Evolutionary conservation across 768 basidiomycete genomes (phyloP), one percentile per base, ranked within the genome.

Genomic region (Cubamyces sp.): DNA sequence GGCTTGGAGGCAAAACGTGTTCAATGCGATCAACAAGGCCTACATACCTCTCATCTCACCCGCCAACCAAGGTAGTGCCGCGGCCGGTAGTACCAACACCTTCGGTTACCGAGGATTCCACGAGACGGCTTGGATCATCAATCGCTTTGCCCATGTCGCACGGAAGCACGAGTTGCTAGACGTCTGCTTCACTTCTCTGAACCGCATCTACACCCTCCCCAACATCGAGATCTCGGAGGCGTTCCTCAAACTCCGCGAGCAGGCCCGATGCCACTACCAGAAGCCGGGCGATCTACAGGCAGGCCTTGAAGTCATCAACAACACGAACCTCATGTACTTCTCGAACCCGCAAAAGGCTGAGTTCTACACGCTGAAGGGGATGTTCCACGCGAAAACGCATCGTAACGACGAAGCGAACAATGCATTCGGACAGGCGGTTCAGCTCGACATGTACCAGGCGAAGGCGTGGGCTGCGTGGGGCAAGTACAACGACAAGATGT

Each of bases 201-300:
- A 91, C 74, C 98, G 95, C 77, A 99, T 99, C 66, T 99, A 99
- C 75, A 96, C 94, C 0, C 81, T 99, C 19, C 97, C 97, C 21
- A 99, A 99, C 73, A 99, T 99, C 75, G 97, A 99, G 77, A 99
- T 99, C 63, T 96, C 97, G 3, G 97, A 99, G 73, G 97, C 97
- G 0, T 99, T 99, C 81, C 81, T 99, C 60, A 99, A 99, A 75
- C 85, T 99, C 30, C 88, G 97, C 50, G 97, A 99, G 74, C 97
- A 99, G 75, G 97, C 97, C 6, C 90, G 96, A 39, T 98, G 96
- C 69, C 95, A 97, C 78, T 98, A 96, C 75, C 96, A 97, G 74
- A 94, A 92, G 70, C 91, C 92, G 0, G 91, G 90, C 62, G 95
- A 98, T 72, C 85, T 97, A 60, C 88, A 92, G 67, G 92, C 94